Base-by-base conservation (phyloP, 257 asterid species). In the Plantago ovata region DNA sequence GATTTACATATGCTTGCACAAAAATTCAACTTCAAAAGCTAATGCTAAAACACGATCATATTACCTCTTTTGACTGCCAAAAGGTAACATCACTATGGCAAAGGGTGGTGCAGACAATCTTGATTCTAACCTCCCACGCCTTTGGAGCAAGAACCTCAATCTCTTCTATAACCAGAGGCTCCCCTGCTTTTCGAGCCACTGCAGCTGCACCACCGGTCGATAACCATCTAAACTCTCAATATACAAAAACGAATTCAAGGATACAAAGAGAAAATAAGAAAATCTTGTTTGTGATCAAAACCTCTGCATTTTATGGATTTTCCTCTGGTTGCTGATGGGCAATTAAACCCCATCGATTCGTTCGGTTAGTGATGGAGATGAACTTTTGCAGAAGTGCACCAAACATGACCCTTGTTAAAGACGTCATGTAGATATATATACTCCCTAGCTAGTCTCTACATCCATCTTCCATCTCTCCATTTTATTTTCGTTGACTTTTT, bases 271-370 rank as follows among this genome's bases (percentile, higher is more conserved):
- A 0, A 18, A 23, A 7, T 50, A 11, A 1, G 13, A 12, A 10
- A 9, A 21, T 45, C 10, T 9, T 22, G 28, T 22, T 8, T 20
- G 28, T 10, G 38, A 49, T 15, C 28, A 13, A 49, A 59, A 76
- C 86, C 86, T 70, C 50, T 69, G 73, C 86, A 79, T 60, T 62
- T 73, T 33, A 79, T 76, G 48, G 86, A 59, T 56, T 73, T 76
- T 43, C 83, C 78, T 42, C 71, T 51, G 15, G 75, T 72, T n/a
- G 50, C 57, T 56, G 70, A 22, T 20, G 45, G 58, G 47, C 16
- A 32, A 33, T 41, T 64, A 23, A 23, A 23, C 44, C 66, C 72
- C 81, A 61, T 69, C 38, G 19, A 7, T 10, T 51, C n/a, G n/a
- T n/a, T n/a, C n/a, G 7, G 20, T 38, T 36, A 14, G 9, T 19